These are phyloP conservation scores for Carpinus fangiana DNA, from an alignment of 306 rosid genomes.

Conservation along the genomic window DNA sequence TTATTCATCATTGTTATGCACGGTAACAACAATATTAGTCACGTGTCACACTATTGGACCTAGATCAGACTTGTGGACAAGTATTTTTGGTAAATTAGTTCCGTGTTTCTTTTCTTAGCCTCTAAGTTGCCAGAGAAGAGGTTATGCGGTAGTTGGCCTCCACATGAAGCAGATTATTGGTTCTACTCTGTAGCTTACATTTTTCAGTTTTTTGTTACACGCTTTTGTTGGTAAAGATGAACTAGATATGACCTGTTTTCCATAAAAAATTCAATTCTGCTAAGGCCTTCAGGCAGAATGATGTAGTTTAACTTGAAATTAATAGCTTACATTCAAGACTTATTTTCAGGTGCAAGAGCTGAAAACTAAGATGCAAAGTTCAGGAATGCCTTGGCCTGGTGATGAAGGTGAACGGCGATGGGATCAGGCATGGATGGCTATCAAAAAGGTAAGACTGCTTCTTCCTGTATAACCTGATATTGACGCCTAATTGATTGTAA, in stretches of 20 bases:
- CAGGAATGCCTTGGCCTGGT: slow-evolving; percentile 99
- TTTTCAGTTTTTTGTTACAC: not conserved
- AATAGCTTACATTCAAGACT: slow-evolving; percentile 26
- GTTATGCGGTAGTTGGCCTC: not conserved
- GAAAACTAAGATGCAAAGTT: slow-evolving; percentile 75
- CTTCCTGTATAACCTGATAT: slow-evolving; percentile 7
- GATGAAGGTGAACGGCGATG: slow-evolving; percentile 92
- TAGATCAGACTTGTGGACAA: not conserved
- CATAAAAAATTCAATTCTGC: slow-evolving; percentile 8
- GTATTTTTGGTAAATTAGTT: not conserved
- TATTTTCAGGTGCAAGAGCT: slow-evolving; percentile 80
- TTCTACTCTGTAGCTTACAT: not conserved
- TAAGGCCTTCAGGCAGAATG: slow-evolving; percentile 12
- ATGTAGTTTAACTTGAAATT: slow-evolving; percentile 21
- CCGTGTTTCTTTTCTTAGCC: not conserved
- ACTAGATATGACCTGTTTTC: slow-evolving; percentile 1
- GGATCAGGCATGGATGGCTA: slow-evolving; percentile 94
- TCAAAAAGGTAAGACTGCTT: slow-evolving; percentile 67
- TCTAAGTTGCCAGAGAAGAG: slow-evolving; percentile 1
- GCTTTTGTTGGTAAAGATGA: not conserved
- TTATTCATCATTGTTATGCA: too few relatives aligned
- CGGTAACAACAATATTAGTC: not conserved
- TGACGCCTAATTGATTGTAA: not conserved
- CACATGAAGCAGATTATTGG: not conserved
- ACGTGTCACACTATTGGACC: not conserved